phyloP scores from a whole-genome alignment of 163 green algal genomes.

The Chloromonas sp. region DNA sequence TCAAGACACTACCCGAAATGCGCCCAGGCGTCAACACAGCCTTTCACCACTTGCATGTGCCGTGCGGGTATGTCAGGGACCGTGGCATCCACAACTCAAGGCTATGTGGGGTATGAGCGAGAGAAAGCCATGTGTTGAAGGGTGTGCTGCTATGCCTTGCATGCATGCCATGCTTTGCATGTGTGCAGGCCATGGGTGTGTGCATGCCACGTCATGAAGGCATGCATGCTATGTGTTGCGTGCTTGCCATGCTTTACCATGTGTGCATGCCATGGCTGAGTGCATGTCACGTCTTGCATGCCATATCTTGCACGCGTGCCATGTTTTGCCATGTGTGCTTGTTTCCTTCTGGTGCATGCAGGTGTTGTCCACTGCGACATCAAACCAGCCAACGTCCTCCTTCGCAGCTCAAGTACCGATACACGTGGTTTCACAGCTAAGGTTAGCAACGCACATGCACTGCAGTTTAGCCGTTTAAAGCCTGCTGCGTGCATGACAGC shows the following conservation, averaged over 20 bases:
- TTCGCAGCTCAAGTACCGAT: slow-evolving; percentile 44
- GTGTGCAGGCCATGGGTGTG: background rate
- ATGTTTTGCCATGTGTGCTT: background rate
- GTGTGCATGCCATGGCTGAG: background rate
- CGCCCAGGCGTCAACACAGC: no score
- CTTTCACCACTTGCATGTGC: no score
- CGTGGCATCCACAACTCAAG: no score
- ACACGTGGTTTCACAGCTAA: slow-evolving; percentile 48
- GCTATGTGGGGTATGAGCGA: no score
- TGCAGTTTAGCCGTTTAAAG: no score
- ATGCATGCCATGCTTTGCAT: background rate
- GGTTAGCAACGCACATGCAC: slow-evolving; percentile 9
- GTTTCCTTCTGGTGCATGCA: background rate
- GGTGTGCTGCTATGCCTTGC: background rate
- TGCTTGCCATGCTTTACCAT: background rate
- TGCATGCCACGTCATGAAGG: background rate
- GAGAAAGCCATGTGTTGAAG: background rate
- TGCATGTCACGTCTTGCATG: background rate
- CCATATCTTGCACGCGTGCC: background rate
- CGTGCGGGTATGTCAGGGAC: no score
- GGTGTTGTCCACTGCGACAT: slow-evolving; percentile 52
- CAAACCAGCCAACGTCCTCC: slow-evolving; percentile 40
- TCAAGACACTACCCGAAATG: no score
- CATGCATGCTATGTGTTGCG: background rate
- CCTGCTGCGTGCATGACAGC: no score